Conservation (phyloP, 805 yeast species). For the Spathaspora sp. region DNA sequence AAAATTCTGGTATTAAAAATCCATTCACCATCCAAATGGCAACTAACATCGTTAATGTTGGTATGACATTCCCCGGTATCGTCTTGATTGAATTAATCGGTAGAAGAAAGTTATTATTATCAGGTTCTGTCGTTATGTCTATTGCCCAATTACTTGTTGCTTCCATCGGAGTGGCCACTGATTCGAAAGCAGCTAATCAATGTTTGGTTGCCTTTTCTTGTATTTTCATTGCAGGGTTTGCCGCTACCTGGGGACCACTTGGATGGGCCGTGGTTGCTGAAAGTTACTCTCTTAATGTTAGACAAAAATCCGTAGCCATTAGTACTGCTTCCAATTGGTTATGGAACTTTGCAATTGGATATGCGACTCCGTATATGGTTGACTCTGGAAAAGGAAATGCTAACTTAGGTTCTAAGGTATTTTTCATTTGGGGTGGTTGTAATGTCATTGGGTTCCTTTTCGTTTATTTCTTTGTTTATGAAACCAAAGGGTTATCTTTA, state of each 20-base stretch:
- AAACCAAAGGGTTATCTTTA: too few species aligned
- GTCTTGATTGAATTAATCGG: slow-evolving; percentile 41
- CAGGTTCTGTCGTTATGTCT: too few species aligned
- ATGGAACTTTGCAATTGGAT: slow-evolving; percentile 40
- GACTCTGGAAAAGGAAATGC: too few species aligned
- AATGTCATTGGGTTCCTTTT: too few species aligned
- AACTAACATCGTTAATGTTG: too few species aligned
- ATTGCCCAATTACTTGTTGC: too few species aligned
- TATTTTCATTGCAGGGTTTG: slow-evolving; percentile 38
- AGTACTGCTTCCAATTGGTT: slow-evolving; percentile 42
- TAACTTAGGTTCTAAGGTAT: too few species aligned
- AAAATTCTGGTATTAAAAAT: slow-evolving; percentile 53
- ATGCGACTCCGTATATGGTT: slow-evolving; percentile 40
- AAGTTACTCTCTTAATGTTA: slow-evolving; percentile 31
- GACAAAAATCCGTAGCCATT: slow-evolving; percentile 34
- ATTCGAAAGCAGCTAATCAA: too few species aligned
- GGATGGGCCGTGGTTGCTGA: slow-evolving; percentile 38
- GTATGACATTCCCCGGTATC: slow-evolving; percentile 39
- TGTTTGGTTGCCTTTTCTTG: too few species aligned
- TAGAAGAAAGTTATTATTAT: slow-evolving; percentile 58
- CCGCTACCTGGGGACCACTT: slow-evolving; percentile 41
- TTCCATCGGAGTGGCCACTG: too few species aligned
- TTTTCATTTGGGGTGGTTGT: too few species aligned
- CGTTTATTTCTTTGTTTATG: too few species aligned
- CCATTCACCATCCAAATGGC: slow-evolving; percentile 44